Conservation (phyloP, 192 early-diverging fungal species). For the Backusella liffmaniae region DNA sequence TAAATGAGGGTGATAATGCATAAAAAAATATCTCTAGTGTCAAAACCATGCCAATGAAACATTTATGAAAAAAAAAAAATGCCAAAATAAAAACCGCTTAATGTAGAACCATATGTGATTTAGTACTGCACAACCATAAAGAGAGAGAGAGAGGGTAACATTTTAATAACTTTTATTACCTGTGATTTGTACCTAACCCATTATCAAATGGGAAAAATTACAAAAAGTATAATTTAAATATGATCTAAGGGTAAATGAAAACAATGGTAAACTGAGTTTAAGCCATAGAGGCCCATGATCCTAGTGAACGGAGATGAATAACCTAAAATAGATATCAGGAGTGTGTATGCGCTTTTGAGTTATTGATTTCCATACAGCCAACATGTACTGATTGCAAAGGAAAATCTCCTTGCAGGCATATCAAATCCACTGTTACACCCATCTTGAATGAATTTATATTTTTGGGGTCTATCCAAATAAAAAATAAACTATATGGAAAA, state of each 20-base stretch:
- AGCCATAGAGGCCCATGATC: background rate
- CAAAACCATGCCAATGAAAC: background rate
- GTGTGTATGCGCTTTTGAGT: background rate
- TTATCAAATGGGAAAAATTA: background rate
- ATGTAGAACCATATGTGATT: background rate
- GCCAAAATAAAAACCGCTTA: background rate
- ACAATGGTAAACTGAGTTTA: background rate
- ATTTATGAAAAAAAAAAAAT: background rate
- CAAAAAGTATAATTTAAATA: background rate
- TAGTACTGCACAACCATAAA: background rate
- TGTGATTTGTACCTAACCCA: background rate
- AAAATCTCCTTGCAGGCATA: background rate
- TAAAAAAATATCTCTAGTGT: background rate
- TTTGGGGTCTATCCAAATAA: background rate
- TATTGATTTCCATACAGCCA: background rate
- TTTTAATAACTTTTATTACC: background rate
- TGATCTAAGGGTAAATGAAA: background rate
- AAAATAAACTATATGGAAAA: background rate
- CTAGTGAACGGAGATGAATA: background rate
- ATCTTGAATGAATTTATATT: background rate
- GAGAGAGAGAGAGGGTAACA: background rate
- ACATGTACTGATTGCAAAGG: background rate
- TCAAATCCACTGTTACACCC: background rate
- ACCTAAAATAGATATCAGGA: conserved; percentile 4
- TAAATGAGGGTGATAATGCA: background rate